These are phyloP conservation scores for Jamesozyma spencerorum DNA, from an alignment of 805 yeast genomes.

Conservation along the genomic window DNA sequence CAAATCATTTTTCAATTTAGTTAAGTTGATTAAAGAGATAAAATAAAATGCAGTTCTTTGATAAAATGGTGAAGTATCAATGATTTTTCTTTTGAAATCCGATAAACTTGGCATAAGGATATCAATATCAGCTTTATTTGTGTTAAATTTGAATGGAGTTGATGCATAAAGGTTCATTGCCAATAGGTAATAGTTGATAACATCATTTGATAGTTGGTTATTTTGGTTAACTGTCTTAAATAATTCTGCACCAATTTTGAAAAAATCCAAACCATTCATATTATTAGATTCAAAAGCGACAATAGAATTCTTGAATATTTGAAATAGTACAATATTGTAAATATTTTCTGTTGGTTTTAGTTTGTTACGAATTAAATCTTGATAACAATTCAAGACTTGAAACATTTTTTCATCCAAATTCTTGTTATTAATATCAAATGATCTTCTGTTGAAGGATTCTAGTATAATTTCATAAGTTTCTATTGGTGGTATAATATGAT, in stretches of 20 bases:
- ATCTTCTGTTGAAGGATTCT: constrained; percentile 43
- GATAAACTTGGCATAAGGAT: constrained; percentile 6
- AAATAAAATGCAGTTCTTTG: constrained; percentile 30
- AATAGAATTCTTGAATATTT: constrained; percentile 43
- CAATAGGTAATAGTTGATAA: constrained; percentile 38
- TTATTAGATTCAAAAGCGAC: constrained; percentile 32
- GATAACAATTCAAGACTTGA: constrained; percentile 54
- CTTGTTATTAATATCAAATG: constrained; percentile 41
- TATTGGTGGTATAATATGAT: constrained; percentile 40
- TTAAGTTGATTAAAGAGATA: constrained; percentile 33
- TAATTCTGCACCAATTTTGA: constrained; percentile 42
- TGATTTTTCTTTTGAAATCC: constrained; percentile 3
- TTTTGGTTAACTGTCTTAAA: constrained; percentile 36
- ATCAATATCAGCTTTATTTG: too few species aligned
- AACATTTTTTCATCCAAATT: constrained; percentile 54
- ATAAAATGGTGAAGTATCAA: constrained; percentile 14
- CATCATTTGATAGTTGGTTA: constrained; percentile 34
- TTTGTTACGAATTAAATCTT: constrained; percentile 47
- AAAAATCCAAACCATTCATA: constrained; percentile 38
- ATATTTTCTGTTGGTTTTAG: constrained; percentile 50
- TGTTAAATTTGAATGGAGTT: constrained; percentile 12
- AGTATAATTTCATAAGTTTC: constrained; percentile 47
- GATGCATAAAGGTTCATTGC: constrained; percentile 37
- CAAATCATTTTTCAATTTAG: constrained; percentile 33
- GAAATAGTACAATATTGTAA: constrained; percentile 42